phyloP scores from a whole-genome alignment of 371 early-diverging fungal species.

The Sporodiniella umbellata region DNA sequence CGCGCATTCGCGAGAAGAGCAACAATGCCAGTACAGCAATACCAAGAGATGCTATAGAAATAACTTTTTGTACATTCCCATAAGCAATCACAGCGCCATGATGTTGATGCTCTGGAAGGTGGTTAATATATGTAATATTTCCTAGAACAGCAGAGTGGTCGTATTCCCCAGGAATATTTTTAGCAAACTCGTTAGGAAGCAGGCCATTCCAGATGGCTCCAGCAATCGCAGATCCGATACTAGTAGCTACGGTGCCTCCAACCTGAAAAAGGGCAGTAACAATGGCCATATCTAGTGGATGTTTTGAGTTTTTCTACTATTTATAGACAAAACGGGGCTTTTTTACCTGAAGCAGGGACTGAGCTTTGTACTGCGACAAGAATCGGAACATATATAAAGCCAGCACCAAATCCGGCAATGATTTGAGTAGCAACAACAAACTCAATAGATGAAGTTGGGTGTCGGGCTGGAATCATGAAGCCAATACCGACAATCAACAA shows the following conservation, averaged over 20 bases:
- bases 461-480: slow-evolving; percentile 44
- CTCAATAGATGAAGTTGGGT: slow-evolving; percentile 22
- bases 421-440: slow-evolving; percentile 37
- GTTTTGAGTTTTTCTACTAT: too few relatives aligned
- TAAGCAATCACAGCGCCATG: slow-evolving; percentile 23
- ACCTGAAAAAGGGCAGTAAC: slow-evolving; percentile 32
- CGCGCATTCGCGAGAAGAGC: slow-evolving; percentile 31
- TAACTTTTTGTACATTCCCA: slow-evolving; percentile 29
- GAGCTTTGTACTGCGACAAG: slow-evolving; percentile 38
- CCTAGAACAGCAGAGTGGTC: slow-evolving; percentile 22
- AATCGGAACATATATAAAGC: slow-evolving; percentile 28
- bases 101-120: slow-evolving; percentile 28
- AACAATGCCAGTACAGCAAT: slow-evolving; percentile 21
- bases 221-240: slow-evolving; percentile 34
- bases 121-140: slow-evolving; percentile 18
- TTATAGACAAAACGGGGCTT: background rate
- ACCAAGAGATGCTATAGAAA: slow-evolving; percentile 27
- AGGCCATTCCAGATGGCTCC: slow-evolving; percentile 39
- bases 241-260: slow-evolving; percentile 34
- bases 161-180: slow-evolving; percentile 38
- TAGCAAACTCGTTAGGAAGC: slow-evolving; percentile 27
- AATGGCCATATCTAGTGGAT: slow-evolving; percentile 36
- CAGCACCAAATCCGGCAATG: slow-evolving; percentile 39
- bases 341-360: slow-evolving; percentile 30
- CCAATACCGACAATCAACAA: slow-evolving; percentile 42